Conservation (phyloP, 78 protist species). For the Goniomonas avonlea region DNA sequence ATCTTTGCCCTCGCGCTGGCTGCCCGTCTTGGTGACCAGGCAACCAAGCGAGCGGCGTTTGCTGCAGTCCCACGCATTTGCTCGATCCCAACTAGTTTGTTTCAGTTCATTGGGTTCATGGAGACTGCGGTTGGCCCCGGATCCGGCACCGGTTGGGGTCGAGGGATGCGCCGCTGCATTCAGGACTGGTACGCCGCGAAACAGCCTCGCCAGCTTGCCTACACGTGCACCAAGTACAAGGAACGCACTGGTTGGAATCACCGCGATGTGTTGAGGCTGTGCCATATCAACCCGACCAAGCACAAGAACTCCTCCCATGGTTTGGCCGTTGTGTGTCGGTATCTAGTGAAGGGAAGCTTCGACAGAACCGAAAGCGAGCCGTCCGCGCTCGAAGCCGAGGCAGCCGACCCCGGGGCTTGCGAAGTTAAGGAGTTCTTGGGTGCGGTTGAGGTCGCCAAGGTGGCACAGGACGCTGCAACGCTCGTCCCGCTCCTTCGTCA, state of each 20-base stretch:
- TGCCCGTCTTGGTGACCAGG: background rate
- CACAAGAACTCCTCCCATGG: too few relatives aligned
- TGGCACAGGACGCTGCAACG: background rate
- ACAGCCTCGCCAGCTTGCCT: background rate
- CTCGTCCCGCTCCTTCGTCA: background rate
- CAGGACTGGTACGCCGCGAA: slow-evolving; percentile 2
- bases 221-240: slow-evolving; percentile 22
- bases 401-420: background rate
- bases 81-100: slow-evolving; percentile 31
- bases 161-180: slow-evolving; percentile 9
- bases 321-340: background rate
- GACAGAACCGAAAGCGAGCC: background rate
- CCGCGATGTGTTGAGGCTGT: slow-evolving; percentile 32
- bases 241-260: slow-evolving; percentile 2
- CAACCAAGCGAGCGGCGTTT: background rate
- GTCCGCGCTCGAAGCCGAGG: background rate
- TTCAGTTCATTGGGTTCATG: background rate
- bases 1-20: slow-evolving; percentile 20
- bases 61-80: background rate
- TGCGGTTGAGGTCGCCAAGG: background rate
- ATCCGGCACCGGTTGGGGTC: slow-evolving; percentile 33
- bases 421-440: background rate
- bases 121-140: background rate
- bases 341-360: background rate
- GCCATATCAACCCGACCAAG: background rate